A percentile compares a stretch with the other conserved stretches of the same genome.
These are phyloP conservation scores for Yamagishiella unicocca DNA, from an alignment of 139 green algal genomes.

Conservation along the genomic window DNA sequence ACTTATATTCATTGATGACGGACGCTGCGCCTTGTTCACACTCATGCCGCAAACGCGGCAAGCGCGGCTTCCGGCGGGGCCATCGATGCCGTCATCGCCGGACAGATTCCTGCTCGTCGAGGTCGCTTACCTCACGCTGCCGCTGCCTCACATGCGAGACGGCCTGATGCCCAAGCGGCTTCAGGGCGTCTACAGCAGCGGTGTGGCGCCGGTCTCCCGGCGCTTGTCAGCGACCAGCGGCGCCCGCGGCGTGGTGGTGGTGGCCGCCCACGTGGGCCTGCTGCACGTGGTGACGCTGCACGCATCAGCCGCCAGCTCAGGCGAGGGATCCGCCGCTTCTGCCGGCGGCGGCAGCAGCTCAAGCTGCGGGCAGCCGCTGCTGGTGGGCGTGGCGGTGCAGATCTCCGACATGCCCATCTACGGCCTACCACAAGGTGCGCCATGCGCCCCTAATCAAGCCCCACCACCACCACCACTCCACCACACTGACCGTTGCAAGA, in stretches of 20 bases:
- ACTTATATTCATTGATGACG: too few species aligned
- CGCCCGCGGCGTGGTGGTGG: slow-evolving; percentile 6
- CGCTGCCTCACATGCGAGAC: neutral
- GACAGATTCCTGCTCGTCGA: neutral
- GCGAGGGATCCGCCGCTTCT: neutral
- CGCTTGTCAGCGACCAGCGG: neutral
- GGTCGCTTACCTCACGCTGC: slow-evolving; percentile 21
- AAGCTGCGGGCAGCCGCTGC: neutral
- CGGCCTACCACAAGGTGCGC: neutral
- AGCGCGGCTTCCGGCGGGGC: neutral
- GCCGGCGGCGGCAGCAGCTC: neutral
- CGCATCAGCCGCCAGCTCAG: neutral
- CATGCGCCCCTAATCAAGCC: too few species aligned
- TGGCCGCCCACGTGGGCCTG: neutral
- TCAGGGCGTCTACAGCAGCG: slow-evolving; percentile 5
- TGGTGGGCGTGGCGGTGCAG: slow-evolving; percentile 14
- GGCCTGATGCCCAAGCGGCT: slow-evolving; percentile 23
- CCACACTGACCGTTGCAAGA: too few species aligned
- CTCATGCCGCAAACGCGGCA: neutral
- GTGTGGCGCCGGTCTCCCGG: neutral
- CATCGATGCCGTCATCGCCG: neutral
- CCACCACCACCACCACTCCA: too few species aligned
- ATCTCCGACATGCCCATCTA: slow-evolving; percentile 17
- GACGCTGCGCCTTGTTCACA: too few species aligned
- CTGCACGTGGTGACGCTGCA: slow-evolving; percentile 30